A percentile compares a stretch with the other conserved stretches of the same genome.
phyloP scores from a whole-genome alignment of 1,139 yeast species.

The Saccharomyces hybrid region DNA sequence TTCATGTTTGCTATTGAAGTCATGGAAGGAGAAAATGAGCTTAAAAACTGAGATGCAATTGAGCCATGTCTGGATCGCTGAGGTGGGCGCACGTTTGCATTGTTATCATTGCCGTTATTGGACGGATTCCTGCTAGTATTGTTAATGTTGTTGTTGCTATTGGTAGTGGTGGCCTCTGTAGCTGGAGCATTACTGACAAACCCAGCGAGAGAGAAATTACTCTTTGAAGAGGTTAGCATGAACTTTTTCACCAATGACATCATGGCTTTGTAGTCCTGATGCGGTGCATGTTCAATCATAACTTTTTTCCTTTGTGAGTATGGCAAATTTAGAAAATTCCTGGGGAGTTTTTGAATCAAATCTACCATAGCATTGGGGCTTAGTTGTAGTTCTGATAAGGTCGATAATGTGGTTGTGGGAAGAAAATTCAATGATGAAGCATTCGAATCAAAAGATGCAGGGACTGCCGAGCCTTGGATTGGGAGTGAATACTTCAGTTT shows the following conservation, averaged over 20 bases:
- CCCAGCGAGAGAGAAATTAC: conserved; percentile 16
- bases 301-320: conserved; percentile 60
- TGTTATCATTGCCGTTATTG: conserved; percentile 1
- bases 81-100: neutral
- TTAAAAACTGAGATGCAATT: conserved; percentile 36
- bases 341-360: conserved; percentile 41
- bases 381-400: conserved; percentile 14
- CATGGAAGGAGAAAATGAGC: conserved; percentile 33
- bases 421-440: conserved; percentile 16
- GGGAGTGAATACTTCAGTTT: conserved; percentile 2
- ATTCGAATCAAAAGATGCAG: conserved; percentile 12
- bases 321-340: conserved; percentile 57
- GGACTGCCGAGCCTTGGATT: conserved; percentile 9
- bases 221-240: conserved; percentile 21
- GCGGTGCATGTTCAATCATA: conserved; percentile 49
- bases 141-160: neutral
- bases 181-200: conserved; percentile 4
- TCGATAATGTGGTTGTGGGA: conserved; percentile 11
- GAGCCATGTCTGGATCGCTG: conserved; percentile 30
- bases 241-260: conserved; percentile 30
- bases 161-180: neutral
- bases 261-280: conserved; percentile 38
- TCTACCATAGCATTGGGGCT: conserved; percentile 21
- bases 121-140: neutral
- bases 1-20: conserved; percentile 14